Conservation (phyloP, 108 stramenopile species). For the Halocafeteria seosinensis region DNA sequence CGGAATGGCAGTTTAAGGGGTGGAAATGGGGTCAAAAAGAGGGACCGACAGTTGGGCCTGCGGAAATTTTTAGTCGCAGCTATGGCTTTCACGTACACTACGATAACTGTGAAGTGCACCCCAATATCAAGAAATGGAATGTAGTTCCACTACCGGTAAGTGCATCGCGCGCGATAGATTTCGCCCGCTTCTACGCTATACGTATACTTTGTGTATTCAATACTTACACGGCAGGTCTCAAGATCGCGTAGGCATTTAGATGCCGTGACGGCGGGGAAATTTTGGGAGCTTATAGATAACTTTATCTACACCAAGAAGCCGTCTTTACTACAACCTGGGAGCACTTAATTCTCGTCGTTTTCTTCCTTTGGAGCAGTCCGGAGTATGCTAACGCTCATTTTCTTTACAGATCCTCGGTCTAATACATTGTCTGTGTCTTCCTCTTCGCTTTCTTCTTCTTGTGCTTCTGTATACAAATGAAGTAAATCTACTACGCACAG, state of each 20-base stretch:
- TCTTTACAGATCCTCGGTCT: too few species aligned
- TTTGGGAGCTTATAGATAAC: background rate
- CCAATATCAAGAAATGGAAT: background rate
- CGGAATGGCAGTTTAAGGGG: constrained; percentile 89
- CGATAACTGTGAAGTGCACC: constrained; percentile 5
- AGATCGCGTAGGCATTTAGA: background rate
- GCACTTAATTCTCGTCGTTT: too few species aligned
- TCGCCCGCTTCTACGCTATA: too few species aligned
- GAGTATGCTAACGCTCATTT: too few species aligned
- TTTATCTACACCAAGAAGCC: background rate
- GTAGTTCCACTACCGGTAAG: too few species aligned
- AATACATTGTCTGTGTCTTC: too few species aligned
- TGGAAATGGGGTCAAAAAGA: constrained; percentile 40
- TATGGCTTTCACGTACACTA: constrained; percentile 26
- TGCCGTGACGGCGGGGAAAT: background rate
- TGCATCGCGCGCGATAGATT: too few species aligned
- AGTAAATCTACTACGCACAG: too few species aligned
- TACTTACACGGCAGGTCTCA: background rate
- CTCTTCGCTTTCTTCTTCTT: too few species aligned
- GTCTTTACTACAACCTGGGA: background rate
- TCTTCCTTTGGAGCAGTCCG: too few species aligned
- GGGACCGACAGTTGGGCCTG: background rate
- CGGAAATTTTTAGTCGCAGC: constrained; percentile 23
- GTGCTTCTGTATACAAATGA: too few species aligned
- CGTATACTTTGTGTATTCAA: too few species aligned